These are phyloP conservation scores for Amphibolis antarctica DNA, from an alignment of 106 monocot genomes.

Conservation along the genomic window DNA sequence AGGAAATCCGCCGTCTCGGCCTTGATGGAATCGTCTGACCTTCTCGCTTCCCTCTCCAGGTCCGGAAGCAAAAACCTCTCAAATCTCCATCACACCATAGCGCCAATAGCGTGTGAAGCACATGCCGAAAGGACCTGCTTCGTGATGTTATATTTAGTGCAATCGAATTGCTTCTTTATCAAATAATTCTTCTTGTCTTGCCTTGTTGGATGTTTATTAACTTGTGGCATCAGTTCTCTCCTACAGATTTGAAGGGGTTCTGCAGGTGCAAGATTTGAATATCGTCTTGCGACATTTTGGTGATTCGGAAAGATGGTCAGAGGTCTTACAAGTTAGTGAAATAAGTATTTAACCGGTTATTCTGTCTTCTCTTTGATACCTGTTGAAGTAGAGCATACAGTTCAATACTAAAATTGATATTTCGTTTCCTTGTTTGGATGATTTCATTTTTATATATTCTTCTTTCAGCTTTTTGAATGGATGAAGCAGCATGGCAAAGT, in stretches of 20 bases:
- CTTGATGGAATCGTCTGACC: background rate
- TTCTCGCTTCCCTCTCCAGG: background rate
- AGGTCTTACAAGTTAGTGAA: conserved; percentile 54
- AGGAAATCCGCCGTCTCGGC: background rate
- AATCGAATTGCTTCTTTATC: no score
- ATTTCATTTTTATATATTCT: background rate
- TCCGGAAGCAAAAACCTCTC: background rate
- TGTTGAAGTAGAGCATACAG: background rate
- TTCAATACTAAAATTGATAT: no score
- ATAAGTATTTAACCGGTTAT: background rate
- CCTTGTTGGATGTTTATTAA: no score
- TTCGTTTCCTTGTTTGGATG: no score
- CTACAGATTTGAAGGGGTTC: conserved; percentile 34
- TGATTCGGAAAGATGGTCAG: conserved; percentile 47
- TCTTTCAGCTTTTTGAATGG: conserved; percentile 82
- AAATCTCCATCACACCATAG: background rate
- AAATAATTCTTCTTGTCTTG: no score
- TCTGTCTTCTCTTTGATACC: background rate
- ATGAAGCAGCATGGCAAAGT: conserved; percentile 50
- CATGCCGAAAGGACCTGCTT: no score
- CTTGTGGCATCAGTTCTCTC: background rate
- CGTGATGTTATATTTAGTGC: no score
- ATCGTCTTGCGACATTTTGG: conserved; percentile 56
- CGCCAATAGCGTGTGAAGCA: no score
- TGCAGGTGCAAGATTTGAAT: conserved; percentile 68